Base-by-base conservation (phyloP, 2,329 filamentous ascomycete genomes). In the Grosmannia penicillata region DNA sequence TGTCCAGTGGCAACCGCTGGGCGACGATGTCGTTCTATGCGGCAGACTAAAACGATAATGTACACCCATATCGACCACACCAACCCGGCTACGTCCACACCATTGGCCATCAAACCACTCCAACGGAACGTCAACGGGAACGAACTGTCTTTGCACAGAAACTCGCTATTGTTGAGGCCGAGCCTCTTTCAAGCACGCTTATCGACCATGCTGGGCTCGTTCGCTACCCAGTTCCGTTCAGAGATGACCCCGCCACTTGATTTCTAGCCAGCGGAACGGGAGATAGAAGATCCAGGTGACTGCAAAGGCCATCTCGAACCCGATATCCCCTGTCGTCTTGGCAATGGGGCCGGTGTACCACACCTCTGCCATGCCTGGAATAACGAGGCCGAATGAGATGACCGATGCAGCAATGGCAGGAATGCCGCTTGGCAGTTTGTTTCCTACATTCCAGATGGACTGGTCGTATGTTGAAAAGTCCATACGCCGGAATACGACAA, bases 1-100 rank as follows among this genome's bases (percentile, higher is more conserved):
- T 39, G 75, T 84, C 10, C 68, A 61, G 42, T 93, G 85, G 85
- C 67, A 75, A 38, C 81, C 82, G 25, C 68, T 93, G 43, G 86
- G 83, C 3, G 76, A 84, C 42, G 86, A 94, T 56, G 76, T 86
- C 21, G 81, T 94, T 2, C 65, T 93, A 45, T 91, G 82, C 53
- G 85, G 84, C 19, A 71, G 47, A 40, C 48, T 57, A 24, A 35
- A 22, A 8, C 11, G 14, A 28, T 38, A 26, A 36, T 29, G n/a
- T n/a, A n/a, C n/a, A n/a, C n/a, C n/a, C n/a, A n/a, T n/a, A n/a
- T n/a, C n/a, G n/a, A n/a, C n/a, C n/a, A n/a, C n/a, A n/a, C n/a
- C n/a, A n/a, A n/a, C n/a, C n/a, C n/a, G n/a, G n/a, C n/a, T n/a
- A n/a, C n/a, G n/a, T n/a, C n/a, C n/a, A n/a, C n/a, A n/a, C n/a